A percentile compares a stretch with the other conserved stretches of the same genome.
These are phyloP conservation scores for Cutaneotrichosporon arboriforme DNA, from an alignment of 1,284 basidiomycete species.

Conservation along the genomic window DNA sequence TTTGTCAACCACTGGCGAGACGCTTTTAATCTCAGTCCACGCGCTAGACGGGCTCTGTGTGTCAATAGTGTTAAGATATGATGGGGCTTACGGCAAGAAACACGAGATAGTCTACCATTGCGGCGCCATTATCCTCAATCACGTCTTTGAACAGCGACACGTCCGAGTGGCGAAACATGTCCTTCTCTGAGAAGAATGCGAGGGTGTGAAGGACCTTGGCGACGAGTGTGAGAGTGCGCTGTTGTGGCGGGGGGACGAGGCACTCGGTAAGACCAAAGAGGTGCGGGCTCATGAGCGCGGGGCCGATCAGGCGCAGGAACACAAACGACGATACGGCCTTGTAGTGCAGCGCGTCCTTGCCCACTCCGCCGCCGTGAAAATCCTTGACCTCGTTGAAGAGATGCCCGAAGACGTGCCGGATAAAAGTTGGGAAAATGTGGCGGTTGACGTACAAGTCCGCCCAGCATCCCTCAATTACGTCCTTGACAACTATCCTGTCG, in stretches of 20 bases:
- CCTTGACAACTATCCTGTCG: background rate
- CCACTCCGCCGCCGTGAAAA: slow-evolving; percentile 20
- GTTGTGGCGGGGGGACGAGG: slow-evolving; percentile 14
- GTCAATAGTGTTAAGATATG: background rate
- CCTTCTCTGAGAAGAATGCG: slow-evolving; percentile 30
- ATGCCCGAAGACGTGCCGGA: slow-evolving; percentile 24
- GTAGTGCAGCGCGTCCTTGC: slow-evolving; percentile 23
- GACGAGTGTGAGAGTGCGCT: slow-evolving; percentile 23
- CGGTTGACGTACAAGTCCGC: slow-evolving; percentile 29
- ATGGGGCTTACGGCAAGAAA: slow-evolving; percentile 6
- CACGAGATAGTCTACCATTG: slow-evolving; percentile 30
- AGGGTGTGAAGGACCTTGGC: slow-evolving; percentile 34
- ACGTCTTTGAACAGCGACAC: slow-evolving; percentile 20
- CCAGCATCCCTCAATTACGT: slow-evolving; percentile 24
- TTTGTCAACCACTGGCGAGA: slow-evolving; percentile 3
- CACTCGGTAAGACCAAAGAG: slow-evolving; percentile 28
- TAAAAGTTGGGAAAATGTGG: slow-evolving; percentile 24
- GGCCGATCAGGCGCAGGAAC: slow-evolving; percentile 35
- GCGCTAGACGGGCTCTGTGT: slow-evolving; percentile 18
- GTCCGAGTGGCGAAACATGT: slow-evolving; percentile 23
- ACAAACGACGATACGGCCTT: slow-evolving; percentile 38
- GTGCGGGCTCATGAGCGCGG: slow-evolving; percentile 34
- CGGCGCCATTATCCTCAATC: slow-evolving; percentile 20
- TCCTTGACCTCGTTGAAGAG: slow-evolving; percentile 25
- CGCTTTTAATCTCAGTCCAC: background rate